Percentiles rank a stretch among this genome's conserved stretches.
Evolutionary conservation across 768 basidiomycete genomes (phyloP).

Genomic region (Leucocoprinus sp.): DNA sequence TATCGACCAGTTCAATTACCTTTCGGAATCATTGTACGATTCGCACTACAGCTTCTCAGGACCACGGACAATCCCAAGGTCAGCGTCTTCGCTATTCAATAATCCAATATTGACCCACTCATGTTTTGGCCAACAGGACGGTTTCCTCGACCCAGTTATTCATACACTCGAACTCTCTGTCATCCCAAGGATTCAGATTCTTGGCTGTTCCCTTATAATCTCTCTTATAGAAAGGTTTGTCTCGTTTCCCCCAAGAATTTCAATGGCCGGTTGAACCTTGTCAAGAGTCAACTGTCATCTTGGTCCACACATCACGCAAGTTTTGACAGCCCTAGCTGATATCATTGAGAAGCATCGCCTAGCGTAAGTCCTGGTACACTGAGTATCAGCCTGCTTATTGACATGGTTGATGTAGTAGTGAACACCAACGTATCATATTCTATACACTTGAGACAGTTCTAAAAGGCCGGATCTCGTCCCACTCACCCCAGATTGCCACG

Average conservation of each 20-base stretch:
- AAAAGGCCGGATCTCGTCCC: constrained; percentile 32
- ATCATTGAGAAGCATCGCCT: constrained; percentile 53
- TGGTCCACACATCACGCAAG: constrained; percentile 42
- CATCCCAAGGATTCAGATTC: constrained; percentile 42
- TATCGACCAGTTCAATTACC: constrained; percentile 64
- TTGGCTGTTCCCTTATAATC: constrained; percentile 44
- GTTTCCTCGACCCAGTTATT: constrained; percentile 39
- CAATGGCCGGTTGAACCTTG: neutral
- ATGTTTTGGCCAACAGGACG: constrained; percentile 31
- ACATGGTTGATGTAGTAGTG: too few relatives aligned
- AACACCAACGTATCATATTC: constrained; percentile 35
- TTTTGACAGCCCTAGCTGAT: constrained; percentile 45
- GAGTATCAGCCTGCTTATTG: too few relatives aligned
- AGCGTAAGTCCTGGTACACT: constrained; percentile 34
- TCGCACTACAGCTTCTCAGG: constrained; percentile 42
- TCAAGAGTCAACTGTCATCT: constrained; percentile 46
- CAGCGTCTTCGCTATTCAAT: neutral
- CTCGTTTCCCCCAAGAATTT: neutral
- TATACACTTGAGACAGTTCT: constrained; percentile 36
- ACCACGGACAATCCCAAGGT: constrained; percentile 25
- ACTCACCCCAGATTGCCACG: constrained; percentile 40
- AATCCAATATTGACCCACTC: constrained; percentile 7
- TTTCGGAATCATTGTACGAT: constrained; percentile 49
- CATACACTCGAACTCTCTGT: constrained; percentile 48
- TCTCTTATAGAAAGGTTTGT: constrained; percentile 43